Conservation (phyloP, 2,329 filamentous ascomycete species). For the Monilinia polystroma region DNA sequence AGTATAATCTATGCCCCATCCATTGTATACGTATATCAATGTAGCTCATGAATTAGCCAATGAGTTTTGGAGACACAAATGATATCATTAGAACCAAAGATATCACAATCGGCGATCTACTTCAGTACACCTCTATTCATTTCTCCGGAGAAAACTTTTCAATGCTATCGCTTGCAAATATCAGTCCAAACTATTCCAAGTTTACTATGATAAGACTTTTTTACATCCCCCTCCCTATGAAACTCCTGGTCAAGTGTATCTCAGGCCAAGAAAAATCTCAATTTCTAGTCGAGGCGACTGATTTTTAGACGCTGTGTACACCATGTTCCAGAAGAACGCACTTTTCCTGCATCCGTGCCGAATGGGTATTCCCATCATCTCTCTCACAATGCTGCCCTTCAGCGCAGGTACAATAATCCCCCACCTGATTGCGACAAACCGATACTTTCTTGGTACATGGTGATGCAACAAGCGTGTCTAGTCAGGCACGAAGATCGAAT, state of each 20-base stretch:
- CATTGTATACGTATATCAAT: not conserved
- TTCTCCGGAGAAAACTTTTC: not conserved
- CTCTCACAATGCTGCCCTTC: not conserved
- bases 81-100: not conserved
- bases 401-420: conserved; percentile 18
- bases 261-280: not conserved
- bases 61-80: not conserved
- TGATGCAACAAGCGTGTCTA: not conserved
- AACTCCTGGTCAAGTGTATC: conserved; percentile 3
- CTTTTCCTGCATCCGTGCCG: not conserved
- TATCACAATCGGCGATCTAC: conserved; percentile 4
- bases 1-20: not conserved
- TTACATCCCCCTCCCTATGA: not conserved
- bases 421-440: conserved; percentile 10
- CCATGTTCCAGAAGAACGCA: conserved; percentile 22
- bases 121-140: not conserved
- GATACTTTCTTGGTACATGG: conserved; percentile 7
- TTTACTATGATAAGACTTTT: too few species aligned
- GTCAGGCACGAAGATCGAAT: not conserved
- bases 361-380: not conserved
- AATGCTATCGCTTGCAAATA: not conserved
- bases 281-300: conserved; percentile 1
- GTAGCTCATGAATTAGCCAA: not conserved
- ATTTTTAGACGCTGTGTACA: conserved; percentile 14
- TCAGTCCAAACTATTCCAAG: too few species aligned